A percentile compares a stretch with the other conserved stretches of the same genome.
Evolutionary conservation across 2,329 filamentous ascomycete species (phyloP).

Genomic region (Ophiosphaerella korrae): DNA sequence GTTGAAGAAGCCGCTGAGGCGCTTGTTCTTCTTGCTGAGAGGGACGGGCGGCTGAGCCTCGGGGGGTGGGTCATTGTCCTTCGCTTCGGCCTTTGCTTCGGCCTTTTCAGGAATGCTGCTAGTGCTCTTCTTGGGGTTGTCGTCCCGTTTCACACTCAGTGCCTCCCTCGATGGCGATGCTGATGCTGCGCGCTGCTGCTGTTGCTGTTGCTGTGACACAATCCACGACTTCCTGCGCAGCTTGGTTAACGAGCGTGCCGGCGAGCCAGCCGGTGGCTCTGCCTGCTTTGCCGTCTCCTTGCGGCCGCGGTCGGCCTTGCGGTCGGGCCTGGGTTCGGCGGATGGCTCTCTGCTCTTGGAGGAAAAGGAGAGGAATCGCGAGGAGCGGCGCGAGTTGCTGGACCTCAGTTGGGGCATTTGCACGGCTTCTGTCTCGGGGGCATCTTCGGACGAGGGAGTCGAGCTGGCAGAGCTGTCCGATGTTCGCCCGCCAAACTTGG

Average conservation of each 20-base stretch:
- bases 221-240: slow-evolving; percentile 46
- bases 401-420: slow-evolving; percentile 40
- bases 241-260: slow-evolving; percentile 39
- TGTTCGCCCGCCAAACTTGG: slow-evolving; percentile 36
- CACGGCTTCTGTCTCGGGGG: slow-evolving; percentile 29
- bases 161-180: slow-evolving; percentile 22
- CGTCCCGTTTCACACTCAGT: slow-evolving; percentile 21
- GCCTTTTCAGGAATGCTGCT: slow-evolving; percentile 40
- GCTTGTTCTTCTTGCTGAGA: slow-evolving; percentile 44
- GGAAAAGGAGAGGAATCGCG: slow-evolving; percentile 42
- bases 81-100: slow-evolving; percentile 10
- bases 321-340: slow-evolving; percentile 34
- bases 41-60: slow-evolving; percentile 27
- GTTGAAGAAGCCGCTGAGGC: slow-evolving; percentile 41
- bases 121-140: slow-evolving; percentile 21
- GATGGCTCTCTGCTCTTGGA: slow-evolving; percentile 42
- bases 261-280: slow-evolving; percentile 32
- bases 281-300: slow-evolving; percentile 30
- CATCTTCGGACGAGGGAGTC: slow-evolving; percentile 50
- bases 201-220: slow-evolving; percentile 29
- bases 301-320: slow-evolving; percentile 31
- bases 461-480: slow-evolving; percentile 50
- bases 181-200: slow-evolving; percentile 11
- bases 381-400: slow-evolving; percentile 41
- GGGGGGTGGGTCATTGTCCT: slow-evolving; percentile 25